Base-by-base conservation (phyloP, 176 grass and related monocot species). In the Carex littledalei region DNA sequence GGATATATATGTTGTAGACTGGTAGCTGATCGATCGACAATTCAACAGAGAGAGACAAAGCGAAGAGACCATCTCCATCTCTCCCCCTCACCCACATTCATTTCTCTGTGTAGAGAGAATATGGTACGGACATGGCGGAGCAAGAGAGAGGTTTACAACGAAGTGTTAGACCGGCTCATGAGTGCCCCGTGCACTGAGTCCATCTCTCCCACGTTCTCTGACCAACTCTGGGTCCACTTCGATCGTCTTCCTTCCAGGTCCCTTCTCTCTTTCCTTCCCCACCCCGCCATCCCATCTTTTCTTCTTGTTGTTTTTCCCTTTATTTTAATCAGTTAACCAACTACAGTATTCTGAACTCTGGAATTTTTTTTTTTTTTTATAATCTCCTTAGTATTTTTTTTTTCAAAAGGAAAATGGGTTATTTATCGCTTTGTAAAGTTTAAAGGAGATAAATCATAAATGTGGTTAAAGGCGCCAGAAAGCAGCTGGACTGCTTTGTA, bases 221-320 rank as follows among this genome's bases (percentile, higher is more conserved):
- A 83, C 8, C 62, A 83, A 63, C 81, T 83, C 62, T 83, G 81
- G 81, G 22, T 63, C 37, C 81, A 83, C 60, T 83, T 83, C 24
- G 62, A 83, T 83, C 81, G 81, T 16, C 81, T 83, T 13, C 39
- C 81, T 64, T 83, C 81, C 15, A 83, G 81, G 81, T 83, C 81
- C 37, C 20, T 12, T 50, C 41, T 54, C 37, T 68, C 41, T 83
- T 18, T 79, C 29, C 29, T 29, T 29, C 1, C 29, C 29, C 29
- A 29, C 34, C 34, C 4, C 34, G 3, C 53, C 35, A 21, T 80
- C 77, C n/a, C 26, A 24, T 59, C 24, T 63, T 20, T 22, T 12
- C 20, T 12, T 63, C 22, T 54, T 49, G 3, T 49, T 50, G 43
- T 2, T 29, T 58, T 31, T 80, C 53, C 53, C 3, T 29, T 45